Conservation (phyloP, 2,329 filamentous ascomycete species). For the Davidsoniella eucalypti region DNA sequence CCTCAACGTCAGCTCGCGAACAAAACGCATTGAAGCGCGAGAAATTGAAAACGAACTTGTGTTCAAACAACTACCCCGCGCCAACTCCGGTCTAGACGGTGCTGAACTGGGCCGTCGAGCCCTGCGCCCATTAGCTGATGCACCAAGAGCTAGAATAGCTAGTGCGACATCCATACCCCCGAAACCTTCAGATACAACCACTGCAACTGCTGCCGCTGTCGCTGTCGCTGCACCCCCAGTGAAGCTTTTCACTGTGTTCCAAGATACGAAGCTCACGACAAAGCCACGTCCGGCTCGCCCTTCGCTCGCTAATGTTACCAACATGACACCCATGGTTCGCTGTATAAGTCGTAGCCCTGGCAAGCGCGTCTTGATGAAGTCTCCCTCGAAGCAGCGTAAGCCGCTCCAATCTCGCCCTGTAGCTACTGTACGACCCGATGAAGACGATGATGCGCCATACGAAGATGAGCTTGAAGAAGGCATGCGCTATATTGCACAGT, state of each 20-base stretch:
- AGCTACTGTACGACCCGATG: neutral
- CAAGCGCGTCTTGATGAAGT: constrained; percentile 6
- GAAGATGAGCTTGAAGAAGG: constrained; percentile 70
- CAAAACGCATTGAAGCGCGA: constrained; percentile 88
- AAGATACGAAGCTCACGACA: constrained; percentile 41
- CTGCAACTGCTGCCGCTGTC: constrained; percentile 17
- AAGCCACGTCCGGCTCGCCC: constrained; percentile 17
- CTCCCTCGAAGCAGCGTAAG: constrained; percentile 8
- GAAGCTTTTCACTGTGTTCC: constrained; percentile 77
- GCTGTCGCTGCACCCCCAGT: constrained; percentile 51
- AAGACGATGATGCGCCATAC: constrained; percentile 37
- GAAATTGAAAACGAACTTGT: constrained; percentile 94
- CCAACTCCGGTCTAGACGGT: constrained; percentile 24
- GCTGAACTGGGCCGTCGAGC: constrained; percentile 49
- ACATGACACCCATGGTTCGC: constrained; percentile 2
- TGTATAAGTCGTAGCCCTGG: neutral
- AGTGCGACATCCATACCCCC: neutral
- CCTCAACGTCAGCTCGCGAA: constrained; percentile 84
- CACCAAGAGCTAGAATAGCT: neutral
- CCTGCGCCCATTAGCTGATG: constrained; percentile 45
- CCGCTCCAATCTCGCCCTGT: constrained; percentile 1
- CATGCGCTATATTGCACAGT: constrained; percentile 72
- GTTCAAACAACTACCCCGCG: constrained; percentile 56
- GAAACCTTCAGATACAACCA: neutral
- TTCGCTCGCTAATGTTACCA: constrained; percentile 4